phyloP scores from a whole-genome alignment of 2,329 filamentous ascomycete species.

The Dactylellina parvicollis region DNA sequence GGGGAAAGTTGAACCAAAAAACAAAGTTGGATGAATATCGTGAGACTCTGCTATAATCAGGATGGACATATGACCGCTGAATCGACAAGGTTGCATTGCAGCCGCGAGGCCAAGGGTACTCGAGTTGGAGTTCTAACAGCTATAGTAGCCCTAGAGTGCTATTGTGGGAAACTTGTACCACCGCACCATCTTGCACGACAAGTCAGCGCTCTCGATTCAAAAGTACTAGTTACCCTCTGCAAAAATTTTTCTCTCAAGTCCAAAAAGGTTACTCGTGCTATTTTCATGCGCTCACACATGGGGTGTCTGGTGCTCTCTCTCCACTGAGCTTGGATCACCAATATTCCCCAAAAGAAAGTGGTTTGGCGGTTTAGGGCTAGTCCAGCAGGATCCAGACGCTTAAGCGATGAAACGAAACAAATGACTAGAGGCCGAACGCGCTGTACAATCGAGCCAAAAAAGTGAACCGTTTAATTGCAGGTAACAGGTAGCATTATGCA shows the following conservation, averaged over 20 bases:
- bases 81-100: constrained; percentile 27
- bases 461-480: not conserved
- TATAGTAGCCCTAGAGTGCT: too few species aligned
- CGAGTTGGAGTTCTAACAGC: too few species aligned
- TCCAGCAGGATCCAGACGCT: constrained; percentile 46
- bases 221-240: too few species aligned
- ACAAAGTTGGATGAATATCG: constrained; percentile 20
- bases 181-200: constrained; percentile 40
- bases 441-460: constrained; percentile 12
- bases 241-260: constrained; percentile 9
- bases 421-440: constrained; percentile 29
- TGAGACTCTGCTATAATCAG: not conserved
- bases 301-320: constrained; percentile 8
- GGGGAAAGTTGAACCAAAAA: constrained; percentile 44
- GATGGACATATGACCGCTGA: not conserved
- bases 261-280: constrained; percentile 30
- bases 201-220: constrained; percentile 12
- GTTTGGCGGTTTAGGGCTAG: constrained; percentile 30
- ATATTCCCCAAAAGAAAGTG: constrained; percentile 11
- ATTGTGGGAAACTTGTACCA: too few species aligned
- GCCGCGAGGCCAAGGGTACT: constrained; percentile 7
- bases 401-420: constrained; percentile 49
- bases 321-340: constrained; percentile 2
- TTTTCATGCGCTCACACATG: constrained; percentile 31
- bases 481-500: not conserved